Evolutionary conservation across 139 green algal genomes (phyloP), one percentile per base, ranked within the genome.

Genomic region (Gonium pectorale): DNA sequence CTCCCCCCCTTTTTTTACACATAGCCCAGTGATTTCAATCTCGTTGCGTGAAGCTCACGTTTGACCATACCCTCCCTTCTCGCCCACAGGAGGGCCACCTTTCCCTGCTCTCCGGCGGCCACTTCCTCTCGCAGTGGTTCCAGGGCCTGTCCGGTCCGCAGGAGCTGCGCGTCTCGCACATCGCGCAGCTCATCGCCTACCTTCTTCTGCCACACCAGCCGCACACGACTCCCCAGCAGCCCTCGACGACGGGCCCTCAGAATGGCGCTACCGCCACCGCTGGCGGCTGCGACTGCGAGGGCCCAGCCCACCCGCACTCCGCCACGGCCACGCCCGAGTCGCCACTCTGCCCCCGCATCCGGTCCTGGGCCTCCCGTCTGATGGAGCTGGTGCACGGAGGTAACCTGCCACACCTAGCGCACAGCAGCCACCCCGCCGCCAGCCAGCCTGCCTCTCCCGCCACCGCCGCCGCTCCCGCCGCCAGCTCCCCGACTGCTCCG

Each of bases 1-100:
- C 35, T 56, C 40, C 40, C 43, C 13, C 38, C 27, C 27, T 43
- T 40, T n/a, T 31, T 15, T 5, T 3, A 6, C 46, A 40, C 62
- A 40, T 64, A 31, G 8, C 19, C 56, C 56, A 29, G 15, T n/a
- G 5, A 3, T 41, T 5, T 40, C 62, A 41, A 3, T 60, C 43
- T 6, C 26, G 3, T 13, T 29, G 15, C 49, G 49, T 56, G 13
- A 56, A 56, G 17, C 49, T 40, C 26, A 27, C 59, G 15, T 38
- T 5, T 29, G n/a, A n/a, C 68, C 5, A 5, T n/a, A 9, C 43
- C 43, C 9, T 46, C 19, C 66, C 1, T 17, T 37, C 21, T 19
- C 37, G 4, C 37, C 54, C 37, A 2, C 75, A 82, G 75, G 75
- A 82, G 60, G 75, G 75, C 59, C 75, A 82, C 75, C 59, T 82